Base-by-base conservation (phyloP, 2,329 filamentous ascomycete genomes). In the Aspergillus costaricaensis region DNA sequence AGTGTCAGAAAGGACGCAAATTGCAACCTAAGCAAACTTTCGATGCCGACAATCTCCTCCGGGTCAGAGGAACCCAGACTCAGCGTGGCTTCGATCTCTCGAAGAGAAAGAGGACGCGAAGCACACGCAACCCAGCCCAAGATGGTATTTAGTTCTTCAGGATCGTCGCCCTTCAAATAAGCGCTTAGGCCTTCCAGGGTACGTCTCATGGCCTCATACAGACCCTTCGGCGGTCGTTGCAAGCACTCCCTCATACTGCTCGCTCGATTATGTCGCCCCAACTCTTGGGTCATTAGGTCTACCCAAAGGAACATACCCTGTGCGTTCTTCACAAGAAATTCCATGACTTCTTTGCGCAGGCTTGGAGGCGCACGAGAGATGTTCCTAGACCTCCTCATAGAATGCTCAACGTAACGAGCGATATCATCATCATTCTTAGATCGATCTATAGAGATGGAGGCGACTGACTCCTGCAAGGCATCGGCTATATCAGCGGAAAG, bases 251-350 rank as follows among this genome's bases (percentile, higher is more conserved):
- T 27, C 3, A 55, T 44, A 17, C 52, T 55, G 17, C 52, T 55
- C 21, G 52, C 25, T 19, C 52, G 15, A 12, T 41, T 55, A 10
- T 44, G 25, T 17, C 52, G 52, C 15, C 52, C 27, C 21, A 55
- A 7, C 23, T 55, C 52, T 17, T 43, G 52, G 3, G 39, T n/a
- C 52, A 55, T 55, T 23, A 55, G 15, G 12, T 55, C 38, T 1
- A 43, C 39, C 52, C 52, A 55, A 38, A 55, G 23, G 9, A 55
- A 55, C 52, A 55, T 55, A 1, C 52, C 52, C 17, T 55, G 52
- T 4, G 52, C 39, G 5, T 55, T 32, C 17, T 55, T 43, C 1
- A 41, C 43, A 6, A 55, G 52, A 17, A 49, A 30, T 8, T 49
- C 44, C 12, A 30, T 27, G 15, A 49, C 21, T 25, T 49, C 44